These are phyloP conservation scores for Suillus weaverae DNA, from an alignment of 768 basidiomycete species.

Conservation along the genomic window DNA sequence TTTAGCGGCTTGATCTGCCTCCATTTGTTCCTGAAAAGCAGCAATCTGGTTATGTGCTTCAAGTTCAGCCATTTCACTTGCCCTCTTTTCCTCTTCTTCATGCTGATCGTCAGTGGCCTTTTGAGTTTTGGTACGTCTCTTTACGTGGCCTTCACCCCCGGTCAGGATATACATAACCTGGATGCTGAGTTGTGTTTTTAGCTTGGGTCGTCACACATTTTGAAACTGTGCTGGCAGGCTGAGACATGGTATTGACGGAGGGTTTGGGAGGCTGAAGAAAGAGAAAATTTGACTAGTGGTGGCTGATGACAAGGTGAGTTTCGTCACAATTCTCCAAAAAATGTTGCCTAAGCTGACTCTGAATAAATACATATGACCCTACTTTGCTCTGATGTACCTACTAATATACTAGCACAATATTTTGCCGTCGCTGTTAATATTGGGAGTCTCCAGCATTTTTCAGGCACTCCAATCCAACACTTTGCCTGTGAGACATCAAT, in stretches of 20 bases:
- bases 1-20: background rate
- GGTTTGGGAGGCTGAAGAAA: background rate
- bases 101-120: background rate
- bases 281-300: background rate
- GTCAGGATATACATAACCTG: no score
- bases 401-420: no score
- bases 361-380: background rate
- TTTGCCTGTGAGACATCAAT: no score
- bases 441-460: no score
- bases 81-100: background rate
- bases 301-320: background rate
- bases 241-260: background rate
- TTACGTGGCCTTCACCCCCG: no score
- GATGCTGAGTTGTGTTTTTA: background rate
- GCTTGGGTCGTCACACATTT: no score
- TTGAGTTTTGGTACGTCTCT: background rate
- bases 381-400: background rate
- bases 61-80: background rate
- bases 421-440: no score
- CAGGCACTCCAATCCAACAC: no score
- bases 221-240: no score
- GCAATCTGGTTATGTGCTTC: background rate
- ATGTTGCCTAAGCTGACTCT: background rate
- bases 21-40: background rate
- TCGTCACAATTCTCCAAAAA: background rate